Evolutionary conservation across 192 early-diverging fungal genomes (phyloP), one percentile per base, ranked within the genome.

Genomic region (Umbelopsis sp.): DNA sequence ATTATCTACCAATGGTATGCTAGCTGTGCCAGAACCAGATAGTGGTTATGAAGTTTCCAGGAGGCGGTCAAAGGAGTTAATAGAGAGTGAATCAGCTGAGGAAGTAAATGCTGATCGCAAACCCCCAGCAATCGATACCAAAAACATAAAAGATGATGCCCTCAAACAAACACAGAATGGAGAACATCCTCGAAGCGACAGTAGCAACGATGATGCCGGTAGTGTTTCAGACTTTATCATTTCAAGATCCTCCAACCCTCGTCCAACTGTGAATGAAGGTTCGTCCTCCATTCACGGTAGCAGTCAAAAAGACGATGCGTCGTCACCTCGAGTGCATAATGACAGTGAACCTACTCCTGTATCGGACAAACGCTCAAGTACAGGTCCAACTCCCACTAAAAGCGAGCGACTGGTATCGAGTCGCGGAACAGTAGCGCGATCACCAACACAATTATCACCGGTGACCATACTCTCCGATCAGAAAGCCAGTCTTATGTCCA

Each of bases 181-280:
- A 41, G 37, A 41, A 10, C 37, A 41, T 10, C 10, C 33, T 18
- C 30, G 2, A 3, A 61, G 55, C 30, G 55, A 61, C 55, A 11
- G 33, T 35, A 18, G n/a, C 16, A 61, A n/a, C 13, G 55, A 61
- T 61, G 25, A 27, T 61, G 55, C 13, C 18, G 55, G 55, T 1
- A 61, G 55, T 15, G 55, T 61, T 16, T 61, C 55, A 6, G 55
- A 61, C 18, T 61, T 61, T 30, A 61, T 61, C 10, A 61, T 61
- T 33, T 61, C 55, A 4, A 61, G 55, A 35, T 61, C 55, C 12
- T 61, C 55, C 13, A 25, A 16, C 27, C 55, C 55, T 18, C 21
- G 55, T 22, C 27, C 27, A 18, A 61, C 55, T 1, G 30, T 16
- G 33, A 61, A 61, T 30, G 55, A 61, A 4, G 23, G 11, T 15